A percentile compares a stretch with the other conserved stretches of the same genome.
These are phyloP conservation scores for Leishmania mexicana DNA, from an alignment of 208 protist genomes.

Conservation along the genomic window DNA sequence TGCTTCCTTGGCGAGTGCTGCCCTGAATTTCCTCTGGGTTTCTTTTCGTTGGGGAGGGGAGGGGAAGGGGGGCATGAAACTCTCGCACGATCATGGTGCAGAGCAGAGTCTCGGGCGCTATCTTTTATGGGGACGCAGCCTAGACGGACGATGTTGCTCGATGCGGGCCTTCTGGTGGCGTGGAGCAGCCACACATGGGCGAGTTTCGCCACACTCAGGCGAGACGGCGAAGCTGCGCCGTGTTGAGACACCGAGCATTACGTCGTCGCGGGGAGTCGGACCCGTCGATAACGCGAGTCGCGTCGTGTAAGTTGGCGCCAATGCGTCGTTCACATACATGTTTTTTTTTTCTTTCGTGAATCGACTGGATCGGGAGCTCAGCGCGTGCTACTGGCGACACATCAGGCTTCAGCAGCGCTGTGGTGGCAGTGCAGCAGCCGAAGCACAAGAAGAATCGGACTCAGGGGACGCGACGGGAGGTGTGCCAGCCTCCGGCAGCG, in stretches of 20 bases:
- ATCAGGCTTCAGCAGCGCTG: not conserved
- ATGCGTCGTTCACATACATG: constrained; percentile 12
- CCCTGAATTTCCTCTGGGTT: not conserved
- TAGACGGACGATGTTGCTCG: not conserved
- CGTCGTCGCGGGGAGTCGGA: constrained; percentile 10
- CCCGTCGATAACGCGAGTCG: constrained; percentile 19
- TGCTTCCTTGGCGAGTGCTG: not conserved
- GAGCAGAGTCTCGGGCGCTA: not conserved
- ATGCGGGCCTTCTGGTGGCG: not conserved
- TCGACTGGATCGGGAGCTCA: not conserved
- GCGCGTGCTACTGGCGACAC: not conserved
- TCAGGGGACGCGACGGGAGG: not conserved
- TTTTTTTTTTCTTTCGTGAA: not conserved
- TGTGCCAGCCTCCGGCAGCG: not conserved
- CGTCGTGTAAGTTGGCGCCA: constrained; percentile 26
- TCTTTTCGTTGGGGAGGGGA: not conserved
- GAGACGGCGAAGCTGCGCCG: not conserved
- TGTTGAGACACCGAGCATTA: not conserved
- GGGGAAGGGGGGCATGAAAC: no score
- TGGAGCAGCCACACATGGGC: not conserved
- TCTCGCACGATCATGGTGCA: not conserved
- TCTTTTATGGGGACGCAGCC: not conserved
- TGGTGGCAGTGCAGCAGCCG: not conserved
- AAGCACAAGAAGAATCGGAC: not conserved
- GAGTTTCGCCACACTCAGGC: not conserved